Percentiles rank a stretch among this genome's conserved stretches.
phyloP scores from a whole-genome alignment of 176 grass and related monocot genomes.

The Lolium rigidum region DNA sequence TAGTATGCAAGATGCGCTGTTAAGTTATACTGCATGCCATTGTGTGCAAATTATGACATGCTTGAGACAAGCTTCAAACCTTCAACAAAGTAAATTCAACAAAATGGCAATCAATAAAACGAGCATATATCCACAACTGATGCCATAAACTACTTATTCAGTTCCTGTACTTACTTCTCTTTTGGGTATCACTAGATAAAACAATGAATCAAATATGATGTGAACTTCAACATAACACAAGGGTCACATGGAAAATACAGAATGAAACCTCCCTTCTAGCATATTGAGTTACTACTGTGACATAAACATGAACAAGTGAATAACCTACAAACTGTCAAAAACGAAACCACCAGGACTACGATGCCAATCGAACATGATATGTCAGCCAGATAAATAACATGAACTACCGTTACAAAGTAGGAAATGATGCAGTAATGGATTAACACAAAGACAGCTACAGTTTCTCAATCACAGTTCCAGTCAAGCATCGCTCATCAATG shows the following conservation, averaged over 20 bases:
- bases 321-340: neutral
- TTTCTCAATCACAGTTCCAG: no score
- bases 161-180: neutral
- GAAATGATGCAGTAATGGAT: neutral
- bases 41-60: slow-evolving; percentile 1
- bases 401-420: neutral
- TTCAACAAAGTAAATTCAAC: slow-evolving; percentile 2
- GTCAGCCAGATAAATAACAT: neutral
- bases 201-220: neutral
- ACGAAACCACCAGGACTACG: neutral
- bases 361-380: no score
- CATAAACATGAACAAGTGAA: neutral
- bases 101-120: neutral
- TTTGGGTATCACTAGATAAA: neutral
- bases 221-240: neutral
- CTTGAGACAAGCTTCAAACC: neutral
- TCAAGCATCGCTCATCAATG: neutral
- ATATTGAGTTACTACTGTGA: neutral
- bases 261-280: neutral
- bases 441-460: no score
- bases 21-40: neutral
- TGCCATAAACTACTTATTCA: neutral
- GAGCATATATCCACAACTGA: slow-evolving; percentile 12
- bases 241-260: neutral
- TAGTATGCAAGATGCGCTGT: neutral